Base-by-base conservation (phyloP, 1,284 basidiomycete genomes). In the Austroboletus niveus region DNA sequence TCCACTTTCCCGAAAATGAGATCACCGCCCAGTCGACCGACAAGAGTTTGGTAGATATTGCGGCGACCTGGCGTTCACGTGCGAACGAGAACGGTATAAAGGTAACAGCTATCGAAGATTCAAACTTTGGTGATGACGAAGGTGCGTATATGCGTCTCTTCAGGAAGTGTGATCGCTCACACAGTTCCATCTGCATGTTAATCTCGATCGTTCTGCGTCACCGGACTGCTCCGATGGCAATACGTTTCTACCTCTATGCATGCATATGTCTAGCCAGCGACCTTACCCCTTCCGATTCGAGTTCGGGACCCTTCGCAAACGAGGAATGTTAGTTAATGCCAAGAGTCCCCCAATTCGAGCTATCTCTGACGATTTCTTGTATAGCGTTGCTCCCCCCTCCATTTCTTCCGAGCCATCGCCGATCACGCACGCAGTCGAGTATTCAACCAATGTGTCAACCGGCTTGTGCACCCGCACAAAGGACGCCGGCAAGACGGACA, bases 21-120 rank as follows among this genome's bases (percentile, higher is more conserved):
- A 14, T 20, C 8, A 32, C 38, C 48, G 48, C 22, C 53, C 57
- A 54, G 71, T 68, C 55, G 7, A 40, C 45, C 22, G 73, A 78
- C 59, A 72, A 72, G 55, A 76, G 72, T 58, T 72, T 81, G 29
- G 79, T 80, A n/a, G 81, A 86, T 66, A 75, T 82, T 45, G 76
- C 83, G 10, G 76, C 79, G 29, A 87, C 81, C 63, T 90, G 88
- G 88, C 78, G 87, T 50, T 81, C 78, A 34, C 76, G 85, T 44
- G 84, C 87, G 34, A 82, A 74, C 51, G 82, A 85, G 61, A 84
- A 87, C 58, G 85, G 84, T 32, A 88, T 87, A 57, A 83, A 78
- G 64, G 83, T 87, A 49, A 71, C 78, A 39, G 71, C 73, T 15
- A 59, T 63, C 29, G 78, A 80, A 44, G 78, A 80, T 11, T 75